A percentile compares a stretch with the other conserved stretches of the same genome.
These are phyloP conservation scores for Aegilops tauschii DNA, from an alignment of 176 grass and related monocot genomes.

Conservation along the genomic window DNA sequence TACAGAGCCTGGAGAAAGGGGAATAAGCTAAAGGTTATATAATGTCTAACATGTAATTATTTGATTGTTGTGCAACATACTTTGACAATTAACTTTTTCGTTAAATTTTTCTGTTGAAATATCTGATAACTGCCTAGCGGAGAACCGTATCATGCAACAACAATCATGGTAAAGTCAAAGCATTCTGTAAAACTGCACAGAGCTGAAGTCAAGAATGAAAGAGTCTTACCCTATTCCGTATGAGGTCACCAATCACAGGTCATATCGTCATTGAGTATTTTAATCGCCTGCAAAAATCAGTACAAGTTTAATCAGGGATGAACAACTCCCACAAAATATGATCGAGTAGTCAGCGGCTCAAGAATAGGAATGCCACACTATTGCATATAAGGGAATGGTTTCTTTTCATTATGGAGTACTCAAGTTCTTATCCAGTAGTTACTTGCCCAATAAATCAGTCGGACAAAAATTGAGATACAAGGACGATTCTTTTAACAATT, in stretches of 20 bases:
- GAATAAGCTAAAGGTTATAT: background rate
- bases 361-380: too few species aligned
- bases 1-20: background rate
- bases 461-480: too few species aligned
- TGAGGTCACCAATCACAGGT: constrained; percentile 71
- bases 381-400: too few species aligned
- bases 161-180: background rate
- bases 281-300: constrained; percentile 62
- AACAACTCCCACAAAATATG: background rate
- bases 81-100: background rate
- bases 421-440: background rate
- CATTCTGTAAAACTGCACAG: background rate
- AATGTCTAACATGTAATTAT: too few species aligned
- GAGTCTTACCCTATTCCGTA: constrained; percentile 69
- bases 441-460: background rate
- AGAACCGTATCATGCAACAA: background rate
- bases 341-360: background rate
- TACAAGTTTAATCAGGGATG: background rate
- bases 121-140: background rate
- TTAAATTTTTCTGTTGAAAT: background rate
- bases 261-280: constrained; percentile 89
- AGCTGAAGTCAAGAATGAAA: background rate
- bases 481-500: too few species aligned
- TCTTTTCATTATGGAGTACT: background rate
- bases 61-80: background rate